phyloP scores from a whole-genome alignment of 257 asterid genomes.

The Nemophila menziesii region DNA sequence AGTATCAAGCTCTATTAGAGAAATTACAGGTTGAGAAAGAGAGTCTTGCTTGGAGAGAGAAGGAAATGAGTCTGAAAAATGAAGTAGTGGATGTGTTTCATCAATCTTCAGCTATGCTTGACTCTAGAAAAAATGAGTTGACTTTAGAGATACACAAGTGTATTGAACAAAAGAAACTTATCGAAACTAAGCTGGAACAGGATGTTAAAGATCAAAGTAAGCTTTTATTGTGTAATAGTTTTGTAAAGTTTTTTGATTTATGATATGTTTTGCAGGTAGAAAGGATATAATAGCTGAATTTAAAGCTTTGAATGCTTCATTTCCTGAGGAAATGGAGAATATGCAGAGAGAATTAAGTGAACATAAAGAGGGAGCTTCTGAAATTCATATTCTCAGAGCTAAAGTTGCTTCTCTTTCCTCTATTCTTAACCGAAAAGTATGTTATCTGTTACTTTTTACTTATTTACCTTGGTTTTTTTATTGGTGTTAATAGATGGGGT shows the following conservation, averaged over 20 bases:
- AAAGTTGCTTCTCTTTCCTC: constrained; percentile 53
- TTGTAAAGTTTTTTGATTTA: neutral
- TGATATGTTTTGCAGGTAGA: constrained; percentile 63
- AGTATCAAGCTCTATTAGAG: constrained; percentile 66
- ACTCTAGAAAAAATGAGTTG: constrained; percentile 63
- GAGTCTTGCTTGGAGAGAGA: constrained; percentile 76
- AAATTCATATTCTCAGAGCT: constrained; percentile 66
- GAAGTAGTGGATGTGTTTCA: constrained; percentile 68
- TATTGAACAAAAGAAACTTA: constrained; percentile 34
- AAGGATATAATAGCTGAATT: constrained; percentile 78
- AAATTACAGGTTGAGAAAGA: constrained; percentile 95
- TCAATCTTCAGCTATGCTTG: constrained; percentile 56
- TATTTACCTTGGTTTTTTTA: neutral
- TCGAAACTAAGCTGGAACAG: constrained; percentile 57
- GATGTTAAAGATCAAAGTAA: constrained; percentile 79
- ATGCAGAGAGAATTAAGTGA: constrained; percentile 77
- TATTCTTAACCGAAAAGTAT: constrained; percentile 65
- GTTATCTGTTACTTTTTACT: constrained; percentile 9
- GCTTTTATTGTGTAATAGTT: constrained; percentile 4
- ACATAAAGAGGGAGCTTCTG: constrained; percentile 74
- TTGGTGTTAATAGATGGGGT: constrained; percentile 7
- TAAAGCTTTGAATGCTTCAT: constrained; percentile 67
- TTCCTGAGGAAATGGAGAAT: constrained; percentile 82
- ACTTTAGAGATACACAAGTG: constrained; percentile 55
- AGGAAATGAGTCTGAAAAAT: constrained; percentile 59